Conservation (phyloP, 495 filamentous ascomycete species). For the Trichoderma erinaceum region DNA sequence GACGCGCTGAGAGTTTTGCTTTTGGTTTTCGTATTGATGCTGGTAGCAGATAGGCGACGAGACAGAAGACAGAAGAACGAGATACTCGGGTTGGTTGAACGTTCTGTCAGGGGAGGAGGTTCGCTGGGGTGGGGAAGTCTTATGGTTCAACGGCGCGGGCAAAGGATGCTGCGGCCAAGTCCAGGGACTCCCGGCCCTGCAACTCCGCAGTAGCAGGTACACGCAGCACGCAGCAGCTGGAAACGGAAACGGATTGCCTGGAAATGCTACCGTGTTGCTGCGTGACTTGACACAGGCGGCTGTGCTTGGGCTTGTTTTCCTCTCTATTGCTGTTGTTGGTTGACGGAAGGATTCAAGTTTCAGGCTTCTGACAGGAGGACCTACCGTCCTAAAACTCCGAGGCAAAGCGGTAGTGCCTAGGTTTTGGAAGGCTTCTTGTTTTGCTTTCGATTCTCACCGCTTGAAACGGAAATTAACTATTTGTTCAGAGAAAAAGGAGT, state of each 20-base stretch:
- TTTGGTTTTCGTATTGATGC: not conserved
- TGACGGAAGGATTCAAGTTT: too few relatives aligned
- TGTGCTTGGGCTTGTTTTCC: too few relatives aligned
- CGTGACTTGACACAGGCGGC: too few relatives aligned
- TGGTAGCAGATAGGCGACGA: not conserved
- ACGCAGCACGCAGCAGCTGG: not conserved
- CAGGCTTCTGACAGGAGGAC: too few relatives aligned
- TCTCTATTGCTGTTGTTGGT: too few relatives aligned
- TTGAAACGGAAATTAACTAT: too few relatives aligned
- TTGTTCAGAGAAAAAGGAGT: not conserved
- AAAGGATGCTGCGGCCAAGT: not conserved
- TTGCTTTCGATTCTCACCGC: too few relatives aligned
- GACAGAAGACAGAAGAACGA: not conserved
- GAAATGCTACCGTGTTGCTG: not conserved
- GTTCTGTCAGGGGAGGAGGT: not conserved
- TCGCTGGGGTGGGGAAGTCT: slow-evolving; percentile 7
- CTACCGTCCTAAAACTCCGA: too few relatives aligned
- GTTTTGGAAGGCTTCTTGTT: too few relatives aligned
- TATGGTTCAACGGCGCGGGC: slow-evolving; percentile 4
- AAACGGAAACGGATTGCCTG: not conserved
- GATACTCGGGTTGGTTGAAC: not conserved
- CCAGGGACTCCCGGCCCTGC: slow-evolving; percentile 6
- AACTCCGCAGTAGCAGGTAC: slow-evolving; percentile 3
- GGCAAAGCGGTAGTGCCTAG: too few relatives aligned
- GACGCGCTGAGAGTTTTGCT: not conserved